Evolutionary conservation across 108 stramenopile species (phyloP), one percentile per base, ranked within the genome.

Genomic region (Discostella stelligeroides): DNA sequence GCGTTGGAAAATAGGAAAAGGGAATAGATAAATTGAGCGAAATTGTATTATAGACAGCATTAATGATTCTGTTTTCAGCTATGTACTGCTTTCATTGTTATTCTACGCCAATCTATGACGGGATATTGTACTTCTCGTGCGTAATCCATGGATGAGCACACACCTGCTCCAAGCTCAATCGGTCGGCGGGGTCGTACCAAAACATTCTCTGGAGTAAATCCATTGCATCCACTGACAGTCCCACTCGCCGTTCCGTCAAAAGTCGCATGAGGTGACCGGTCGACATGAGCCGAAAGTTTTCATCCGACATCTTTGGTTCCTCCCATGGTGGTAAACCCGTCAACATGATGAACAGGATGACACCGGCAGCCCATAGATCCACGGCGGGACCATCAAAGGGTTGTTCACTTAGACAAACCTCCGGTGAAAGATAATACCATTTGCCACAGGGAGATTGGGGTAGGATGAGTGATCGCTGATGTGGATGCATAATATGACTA

Each of bases 281-380:
- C 7, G 94, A 77, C 88, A 95, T 90, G 65, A 82, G 87, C 38
- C 83, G 82, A 75, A 90, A 95, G 41, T 91, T 76, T 51, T 89
- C 88, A 63, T 95, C 91, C 1, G 85, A 73, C 34, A 68, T 43
- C 48, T 69, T 75, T 3, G 92, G 87, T 23, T 77, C 75, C 65
- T 94, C 92, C 89, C 90, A 94, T 18, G 97, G 94, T 3, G 95
- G 94, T 48, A 94, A 91, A 6, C 97, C 97, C 2, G 88, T 92
- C 21, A 95, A 56, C 89, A 96, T 88, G 1, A 95, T 65, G 75
- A 96, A 98, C 8, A 98, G 72, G 64, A 98, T 96, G 7, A 97
- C 92, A 7, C 97, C 97, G 27, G 84, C 80, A 10, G 95, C 95
- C 97, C 97, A 98, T 63, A 98, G 83, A 61, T 98, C 97, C 6